Percentiles rank a stretch among this genome's conserved stretches.
Conservation (phyloP, 225 moss, liverwort and hornwort species). For the Bryoerythrophyllum caledonicum region DNA sequence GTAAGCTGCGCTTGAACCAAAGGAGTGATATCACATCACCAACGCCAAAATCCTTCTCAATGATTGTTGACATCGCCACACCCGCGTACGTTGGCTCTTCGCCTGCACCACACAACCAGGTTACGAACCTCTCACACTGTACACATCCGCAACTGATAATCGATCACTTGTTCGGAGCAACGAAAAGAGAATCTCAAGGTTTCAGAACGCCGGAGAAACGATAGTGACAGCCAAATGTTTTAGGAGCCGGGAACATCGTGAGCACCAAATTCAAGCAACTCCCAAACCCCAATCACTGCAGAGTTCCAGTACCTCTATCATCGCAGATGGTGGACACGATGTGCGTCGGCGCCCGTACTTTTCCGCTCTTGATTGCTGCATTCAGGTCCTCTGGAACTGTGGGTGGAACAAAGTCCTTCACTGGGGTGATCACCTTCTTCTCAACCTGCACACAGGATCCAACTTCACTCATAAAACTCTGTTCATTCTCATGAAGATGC, state of each 20-base stretch:
- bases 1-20: constrained; percentile 79
- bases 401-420: constrained; percentile 42
- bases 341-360: constrained; percentile 76
- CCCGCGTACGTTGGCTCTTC: constrained; percentile 87
- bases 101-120: constrained; percentile 20
- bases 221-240: neutral
- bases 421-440: constrained; percentile 57
- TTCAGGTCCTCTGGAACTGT: constrained; percentile 74
- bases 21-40: constrained; percentile 78
- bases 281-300: neutral
- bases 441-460: constrained; percentile 30
- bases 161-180: neutral
- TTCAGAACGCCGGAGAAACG: neutral
- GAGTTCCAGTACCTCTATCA: constrained; percentile 50
- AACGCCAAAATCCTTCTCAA: constrained; percentile 60
- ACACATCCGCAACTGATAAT: neutral
- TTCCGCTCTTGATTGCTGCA: constrained; percentile 67
- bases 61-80: constrained; percentile 73
- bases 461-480: neutral
- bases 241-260: neutral
- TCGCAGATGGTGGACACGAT: constrained; percentile 83
- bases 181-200: neutral
- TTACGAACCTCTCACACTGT: neutral
- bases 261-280: neutral
- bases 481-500: neutral